These are phyloP conservation scores for Nowakowskiella sp. DNA, from an alignment of 192 early-diverging fungal genomes.

Conservation along the genomic window DNA sequence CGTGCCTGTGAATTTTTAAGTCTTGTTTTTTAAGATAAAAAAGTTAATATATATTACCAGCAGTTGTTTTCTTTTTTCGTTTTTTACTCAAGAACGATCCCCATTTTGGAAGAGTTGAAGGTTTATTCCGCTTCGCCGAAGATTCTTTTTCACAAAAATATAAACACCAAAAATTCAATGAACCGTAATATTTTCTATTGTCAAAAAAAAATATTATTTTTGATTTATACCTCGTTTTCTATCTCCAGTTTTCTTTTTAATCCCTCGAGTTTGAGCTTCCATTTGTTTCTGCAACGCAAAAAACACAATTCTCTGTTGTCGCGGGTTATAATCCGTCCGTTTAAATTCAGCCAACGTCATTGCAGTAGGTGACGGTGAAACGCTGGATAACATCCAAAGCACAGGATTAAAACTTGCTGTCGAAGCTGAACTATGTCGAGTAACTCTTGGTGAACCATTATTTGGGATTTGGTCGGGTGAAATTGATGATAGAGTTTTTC, in stretches of 20 bases:
- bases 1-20: constrained; percentile 13
- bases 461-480: too few species aligned
- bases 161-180: neutral
- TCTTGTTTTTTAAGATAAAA: neutral
- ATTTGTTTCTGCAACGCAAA: constrained; percentile 26
- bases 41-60: neutral
- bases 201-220: neutral
- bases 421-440: too few species aligned
- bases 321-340: constrained; percentile 21
- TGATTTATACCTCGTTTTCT: constrained; percentile 1
- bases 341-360: constrained; percentile 33
- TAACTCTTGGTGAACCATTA: too few species aligned
- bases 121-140: constrained; percentile 1
- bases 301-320: constrained; percentile 26
- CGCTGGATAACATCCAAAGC: neutral
- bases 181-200: constrained; percentile 26
- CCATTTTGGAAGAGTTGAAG: neutral
- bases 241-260: constrained; percentile 20
- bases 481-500: too few species aligned
- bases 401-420: neutral
- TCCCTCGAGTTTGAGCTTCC: constrained; percentile 21
- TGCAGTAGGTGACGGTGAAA: neutral
- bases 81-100: constrained; percentile 1
- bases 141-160: neutral
- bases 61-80: neutral